Evolutionary conservation across 208 protist genomes (phyloP), one percentile per base, ranked within the genome.

Genomic region (Crithidia bombi): DNA sequence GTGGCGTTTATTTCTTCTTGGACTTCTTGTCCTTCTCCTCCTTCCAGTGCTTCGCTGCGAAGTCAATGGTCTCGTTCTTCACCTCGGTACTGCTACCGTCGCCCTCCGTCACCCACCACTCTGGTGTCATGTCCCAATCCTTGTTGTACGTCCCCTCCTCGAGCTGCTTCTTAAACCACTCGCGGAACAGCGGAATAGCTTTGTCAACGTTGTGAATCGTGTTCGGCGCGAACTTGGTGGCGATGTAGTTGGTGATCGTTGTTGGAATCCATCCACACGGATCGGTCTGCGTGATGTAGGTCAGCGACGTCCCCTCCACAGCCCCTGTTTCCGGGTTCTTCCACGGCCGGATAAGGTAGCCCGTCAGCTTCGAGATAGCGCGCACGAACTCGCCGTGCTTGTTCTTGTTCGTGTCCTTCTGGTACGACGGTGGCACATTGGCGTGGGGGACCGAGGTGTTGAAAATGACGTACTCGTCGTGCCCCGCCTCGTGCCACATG

Each of bases 221-320:
- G 52, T 89, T 93, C 1, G 93, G 93, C 0, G 85, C 91, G 43
- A 82, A 82, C 74, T 95, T 96, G 12, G 78, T 89, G 21, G 85
- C 69, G 30, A 97, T 63, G 57, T 78, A 90, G 68, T 97, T 97
- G 33, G 83, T 94, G 14, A 96, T 6, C 12, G 72, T 65, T 5
- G 81, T 64, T 10, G 93, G 93, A 36, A 97, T 95, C 87, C 83
- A 94, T 9, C 93, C 93, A 30, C 68, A 56, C 17, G 85, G 90
- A 36, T 97, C 91, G n/a, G 79, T 83, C 51, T 92, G 87, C 2
- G 91, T 91, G 15, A 97, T 83, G 74, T 95, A 97, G 17, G 90
- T 96, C 23, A 97, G 57, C 39, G 74, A 82, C 3, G 72, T 75
- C 17, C 88, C 89, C 14, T 61, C 61, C 21, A 65, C 62, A 68